Evolutionary conservation across 2,329 filamentous ascomycete species (phyloP).

Genomic region (Dryadomyces quercivorus): DNA sequence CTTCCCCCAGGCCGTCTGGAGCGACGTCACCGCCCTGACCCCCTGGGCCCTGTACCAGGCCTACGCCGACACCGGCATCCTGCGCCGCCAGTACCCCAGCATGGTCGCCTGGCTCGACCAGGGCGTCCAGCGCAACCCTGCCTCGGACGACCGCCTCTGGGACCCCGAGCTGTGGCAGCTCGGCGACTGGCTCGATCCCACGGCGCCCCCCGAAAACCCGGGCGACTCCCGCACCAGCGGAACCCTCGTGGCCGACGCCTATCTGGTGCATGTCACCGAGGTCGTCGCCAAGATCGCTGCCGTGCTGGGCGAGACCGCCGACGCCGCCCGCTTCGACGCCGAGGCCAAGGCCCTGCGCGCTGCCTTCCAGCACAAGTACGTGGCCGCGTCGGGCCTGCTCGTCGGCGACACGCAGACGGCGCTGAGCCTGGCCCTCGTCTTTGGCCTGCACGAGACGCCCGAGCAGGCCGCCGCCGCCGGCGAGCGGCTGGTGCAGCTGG

Average conservation of each 20-base stretch:
- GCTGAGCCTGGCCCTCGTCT: constrained; percentile 15
- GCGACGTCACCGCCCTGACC: constrained; percentile 17
- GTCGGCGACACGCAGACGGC: constrained; percentile 18
- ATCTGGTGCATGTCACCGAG: constrained; percentile 22
- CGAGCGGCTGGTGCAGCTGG: constrained; percentile 1
- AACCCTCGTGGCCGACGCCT: constrained; percentile 24
- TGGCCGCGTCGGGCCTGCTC: constrained; percentile 11
- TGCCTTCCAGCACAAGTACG: constrained; percentile 17
- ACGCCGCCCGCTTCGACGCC: constrained; percentile 12
- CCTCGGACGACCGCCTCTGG: constrained; percentile 21
- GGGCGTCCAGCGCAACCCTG: constrained; percentile 11
- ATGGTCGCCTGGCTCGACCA: constrained; percentile 18
- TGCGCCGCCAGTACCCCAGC: constrained; percentile 18
- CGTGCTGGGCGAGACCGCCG: constrained; percentile 13
- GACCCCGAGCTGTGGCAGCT: constrained; percentile 19
- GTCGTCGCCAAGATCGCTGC: constrained; percentile 16
- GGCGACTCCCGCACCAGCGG: constrained; percentile 20
- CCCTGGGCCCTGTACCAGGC: constrained; percentile 19
- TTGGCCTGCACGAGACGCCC: constrained; percentile 11
- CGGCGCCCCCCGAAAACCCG: constrained; percentile 22
- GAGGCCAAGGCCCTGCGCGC: constrained; percentile 13
- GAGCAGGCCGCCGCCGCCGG: constrained; percentile 4
- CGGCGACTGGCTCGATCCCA: constrained; percentile 29
- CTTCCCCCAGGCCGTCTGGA: constrained; percentile 14
- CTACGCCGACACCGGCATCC: constrained; percentile 16